phyloP scores from a whole-genome alignment of 345 rosid genomes.

The Pelargonium nanum region DNA sequence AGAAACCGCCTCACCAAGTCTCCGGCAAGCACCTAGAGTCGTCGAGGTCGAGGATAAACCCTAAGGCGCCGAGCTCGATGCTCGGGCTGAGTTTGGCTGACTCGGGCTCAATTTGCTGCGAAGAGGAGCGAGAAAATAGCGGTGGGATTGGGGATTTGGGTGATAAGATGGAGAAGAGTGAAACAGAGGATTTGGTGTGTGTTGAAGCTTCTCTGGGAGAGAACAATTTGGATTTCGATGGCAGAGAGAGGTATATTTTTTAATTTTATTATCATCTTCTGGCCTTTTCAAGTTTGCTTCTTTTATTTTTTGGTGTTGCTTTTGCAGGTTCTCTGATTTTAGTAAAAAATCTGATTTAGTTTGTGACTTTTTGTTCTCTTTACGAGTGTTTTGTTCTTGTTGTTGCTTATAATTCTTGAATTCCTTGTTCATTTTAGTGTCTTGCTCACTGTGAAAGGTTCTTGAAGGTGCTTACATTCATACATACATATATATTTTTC shows the following conservation, averaged over 20 bases:
- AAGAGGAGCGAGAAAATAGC: neutral
- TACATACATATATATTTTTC: too few relatives aligned
- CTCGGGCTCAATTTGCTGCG: neutral
- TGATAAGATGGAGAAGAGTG: constrained; percentile 8
- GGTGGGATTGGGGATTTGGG: too few relatives aligned
- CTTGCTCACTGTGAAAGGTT: neutral
- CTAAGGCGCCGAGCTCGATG: constrained; percentile 16
- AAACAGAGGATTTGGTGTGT: constrained; percentile 1
- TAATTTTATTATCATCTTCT: too few relatives aligned
- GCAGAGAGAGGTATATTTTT: constrained; percentile 34
- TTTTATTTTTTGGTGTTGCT: neutral
- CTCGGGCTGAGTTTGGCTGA: neutral
- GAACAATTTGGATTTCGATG: constrained; percentile 33
- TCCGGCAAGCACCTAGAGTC: neutral
- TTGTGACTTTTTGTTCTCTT: neutral
- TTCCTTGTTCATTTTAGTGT: too few relatives aligned
- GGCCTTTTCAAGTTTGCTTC: too few relatives aligned
- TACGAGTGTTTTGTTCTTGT: neutral
- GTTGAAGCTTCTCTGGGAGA: constrained; percentile 40
- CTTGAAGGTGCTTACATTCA: too few relatives aligned
- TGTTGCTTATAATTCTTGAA: neutral
- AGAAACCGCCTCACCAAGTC: constrained; percentile 31
- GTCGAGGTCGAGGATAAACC: neutral
- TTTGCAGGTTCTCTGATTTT: neutral
- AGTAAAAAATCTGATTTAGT: too few relatives aligned